phyloP scores from a whole-genome alignment of 1,284 basidiomycete species.

The Heterobasidion occidentale region DNA sequence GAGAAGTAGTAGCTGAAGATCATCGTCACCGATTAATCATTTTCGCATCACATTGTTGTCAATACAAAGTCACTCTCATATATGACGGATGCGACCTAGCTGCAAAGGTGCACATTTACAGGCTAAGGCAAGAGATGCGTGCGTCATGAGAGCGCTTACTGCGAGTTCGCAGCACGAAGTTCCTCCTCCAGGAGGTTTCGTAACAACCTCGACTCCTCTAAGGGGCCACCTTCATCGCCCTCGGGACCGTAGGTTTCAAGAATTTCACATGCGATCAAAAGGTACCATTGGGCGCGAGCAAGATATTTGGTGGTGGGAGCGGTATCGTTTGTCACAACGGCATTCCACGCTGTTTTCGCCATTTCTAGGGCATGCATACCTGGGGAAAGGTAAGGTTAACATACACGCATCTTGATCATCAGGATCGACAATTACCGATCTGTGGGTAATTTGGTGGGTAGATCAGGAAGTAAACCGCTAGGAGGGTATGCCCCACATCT shows the following conservation, averaged over 20 bases:
- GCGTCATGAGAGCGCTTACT: not conserved
- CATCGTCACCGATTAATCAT: too few relatives aligned
- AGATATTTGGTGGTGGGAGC: not conserved
- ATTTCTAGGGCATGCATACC: conserved; percentile 70
- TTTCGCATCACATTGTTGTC: too few relatives aligned
- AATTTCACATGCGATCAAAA: conserved; percentile 33
- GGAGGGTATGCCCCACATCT: conserved; percentile 43
- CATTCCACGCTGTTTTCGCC: conserved; percentile 70
- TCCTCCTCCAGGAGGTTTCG: conserved; percentile 17
- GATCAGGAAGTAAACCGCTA: conserved; percentile 56
- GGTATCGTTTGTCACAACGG: conserved; percentile 21
- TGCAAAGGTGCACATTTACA: too few relatives aligned
- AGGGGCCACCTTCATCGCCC: conserved; percentile 53
- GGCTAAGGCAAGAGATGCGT: too few relatives aligned
- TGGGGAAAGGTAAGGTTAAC: conserved; percentile 17
- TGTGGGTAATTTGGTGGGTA: conserved; percentile 72
- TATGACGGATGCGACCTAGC: too few relatives aligned
- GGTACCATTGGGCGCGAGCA: conserved; percentile 23
- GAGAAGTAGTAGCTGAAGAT: too few relatives aligned
- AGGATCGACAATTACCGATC: conserved; percentile 42
- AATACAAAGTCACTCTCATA: too few relatives aligned
- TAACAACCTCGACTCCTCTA: conserved; percentile 42
- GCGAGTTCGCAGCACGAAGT: not conserved
- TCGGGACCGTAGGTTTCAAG: conserved; percentile 44
- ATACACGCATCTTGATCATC: not conserved